phyloP scores from a whole-genome alignment of 768 basidiomycete species.

The Hydnomerulius pinastri region DNA sequence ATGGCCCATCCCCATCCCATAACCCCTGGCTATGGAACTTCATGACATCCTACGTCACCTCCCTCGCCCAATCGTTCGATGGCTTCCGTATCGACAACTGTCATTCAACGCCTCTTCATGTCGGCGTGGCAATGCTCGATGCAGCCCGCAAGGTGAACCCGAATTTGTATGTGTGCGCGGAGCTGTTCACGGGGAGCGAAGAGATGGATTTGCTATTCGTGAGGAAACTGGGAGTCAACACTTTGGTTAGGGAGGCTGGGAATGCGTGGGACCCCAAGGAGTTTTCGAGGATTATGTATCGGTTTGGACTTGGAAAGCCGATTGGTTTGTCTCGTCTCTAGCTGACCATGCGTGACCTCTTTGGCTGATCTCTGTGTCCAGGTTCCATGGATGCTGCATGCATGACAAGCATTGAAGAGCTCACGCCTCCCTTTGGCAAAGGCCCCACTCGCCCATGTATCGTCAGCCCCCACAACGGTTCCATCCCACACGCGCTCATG shows the following conservation, averaged over 20 bases:
- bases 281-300: constrained; percentile 82
- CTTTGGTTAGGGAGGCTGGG: constrained; percentile 91
- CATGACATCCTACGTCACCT: constrained; percentile 82
- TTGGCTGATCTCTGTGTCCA: constrained; percentile 21
- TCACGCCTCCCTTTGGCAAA: constrained; percentile 80
- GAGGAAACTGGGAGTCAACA: constrained; percentile 89
- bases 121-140: constrained; percentile 96
- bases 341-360: background rate
- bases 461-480: constrained; percentile 82
- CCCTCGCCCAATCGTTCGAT: constrained; percentile 82
- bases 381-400: constrained; percentile 95
- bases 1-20: constrained; percentile 73
- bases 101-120: constrained; percentile 94
- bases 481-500: constrained; percentile 87
- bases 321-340: constrained; percentile 56
- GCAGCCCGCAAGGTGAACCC: constrained; percentile 86
- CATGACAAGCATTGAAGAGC: constrained; percentile 71
- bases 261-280: constrained; percentile 92
- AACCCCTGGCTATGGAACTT: constrained; percentile 96
- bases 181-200: constrained; percentile 95
- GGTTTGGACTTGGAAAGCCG: constrained; percentile 91
- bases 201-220: constrained; percentile 93
- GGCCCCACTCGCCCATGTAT: constrained; percentile 74
- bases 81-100: constrained; percentile 99
- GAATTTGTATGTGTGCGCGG: constrained; percentile 94